Percentiles rank a stretch among this genome's conserved stretches.
Conservation (phyloP, 2,329 filamentous ascomycete genomes). For the Byssoonygena ceratinophila region DNA sequence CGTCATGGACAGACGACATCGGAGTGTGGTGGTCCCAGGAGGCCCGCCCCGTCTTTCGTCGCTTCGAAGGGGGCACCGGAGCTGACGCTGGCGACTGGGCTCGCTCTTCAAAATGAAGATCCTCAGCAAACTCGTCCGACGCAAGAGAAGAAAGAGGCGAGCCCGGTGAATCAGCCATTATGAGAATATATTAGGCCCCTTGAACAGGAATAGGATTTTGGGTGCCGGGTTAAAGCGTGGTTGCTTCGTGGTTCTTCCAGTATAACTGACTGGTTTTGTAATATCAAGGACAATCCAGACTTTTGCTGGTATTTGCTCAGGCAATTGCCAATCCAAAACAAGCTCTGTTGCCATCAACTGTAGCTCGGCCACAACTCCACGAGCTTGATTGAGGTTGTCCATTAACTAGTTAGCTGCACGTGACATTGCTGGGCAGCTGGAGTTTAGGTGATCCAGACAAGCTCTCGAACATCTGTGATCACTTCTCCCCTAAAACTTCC, state of each 20-base stretch:
- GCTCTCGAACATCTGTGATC: too few relatives aligned
- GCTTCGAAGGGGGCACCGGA: conserved; percentile 40
- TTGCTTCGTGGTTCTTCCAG: not conserved
- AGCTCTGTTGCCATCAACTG: too few relatives aligned
- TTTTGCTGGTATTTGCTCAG: not conserved
- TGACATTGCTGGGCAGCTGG: not conserved
- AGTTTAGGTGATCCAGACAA: too few relatives aligned
- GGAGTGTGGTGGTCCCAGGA: conserved; percentile 44
- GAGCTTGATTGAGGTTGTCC: too few relatives aligned
- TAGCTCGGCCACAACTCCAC: too few relatives aligned
- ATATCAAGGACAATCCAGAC: not conserved
- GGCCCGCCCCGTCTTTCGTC: conserved; percentile 37
- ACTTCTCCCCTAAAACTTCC: too few relatives aligned
- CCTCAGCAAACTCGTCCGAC: conserved; percentile 53
- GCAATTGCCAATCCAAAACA: not conserved
- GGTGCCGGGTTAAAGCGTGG: not conserved
- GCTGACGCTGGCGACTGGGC: conserved; percentile 33
- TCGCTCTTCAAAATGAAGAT: conserved; percentile 43
- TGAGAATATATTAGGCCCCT: not conserved
- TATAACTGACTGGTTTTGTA: not conserved
- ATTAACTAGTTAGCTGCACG: too few relatives aligned
- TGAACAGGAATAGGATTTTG: not conserved
- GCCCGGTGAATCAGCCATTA: conserved; percentile 47
- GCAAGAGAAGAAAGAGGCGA: conserved; percentile 56
- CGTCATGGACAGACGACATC: conserved; percentile 34